Evolutionary conservation across 139 green algal genomes (phyloP), one percentile per base, ranked within the genome.

Genomic region (Microglena sp.): DNA sequence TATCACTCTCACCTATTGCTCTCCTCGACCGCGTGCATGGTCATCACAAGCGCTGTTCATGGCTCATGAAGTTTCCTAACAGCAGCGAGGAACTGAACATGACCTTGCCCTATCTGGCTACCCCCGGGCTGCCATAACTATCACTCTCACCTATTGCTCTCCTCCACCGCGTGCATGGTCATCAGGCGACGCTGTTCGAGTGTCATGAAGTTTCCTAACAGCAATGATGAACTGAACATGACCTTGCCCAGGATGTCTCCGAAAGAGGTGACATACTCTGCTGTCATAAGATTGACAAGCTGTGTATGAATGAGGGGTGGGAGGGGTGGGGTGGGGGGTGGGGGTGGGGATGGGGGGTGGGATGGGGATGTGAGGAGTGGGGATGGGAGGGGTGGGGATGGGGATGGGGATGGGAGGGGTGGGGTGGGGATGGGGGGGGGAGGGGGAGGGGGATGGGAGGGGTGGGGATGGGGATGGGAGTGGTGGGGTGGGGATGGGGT

Each of bases 141-240:
- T 31, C 21, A 5, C 15, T 5, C 55, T 0, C 66, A 72, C 66
- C 59, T 44, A 56, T 76, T 76, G n/a, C 56, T 53, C 56, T 71
- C 74, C 65, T 80, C 74, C 43, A 80, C 68, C 28, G 76, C 74
- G 29, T 65, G 59, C 74, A 80, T 80, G 2, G 65, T 66, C 0
- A 80, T 71, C 11, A 76, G 64, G 0, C 74, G 57, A 7, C 74
- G 50, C 72, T 85, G 74, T 69, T 85, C 66, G n/a, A 82, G 72
- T 26, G 71, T 85, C 6, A 77, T 45, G 55, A 80, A 66, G 67
- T 83, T 83, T 46, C 70, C 74, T 45, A 78, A 74, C 22, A 73
- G 45, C 32, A 73, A 32, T 5, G 61, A 59, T 8, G 31, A 55
- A 43, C 61, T 67, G 61, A 67, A 67, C 40, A 67, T 57, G n/a